Base-by-base conservation (phyloP, 1,284 basidiomycete genomes). In the Fistulina hepatica region DNA sequence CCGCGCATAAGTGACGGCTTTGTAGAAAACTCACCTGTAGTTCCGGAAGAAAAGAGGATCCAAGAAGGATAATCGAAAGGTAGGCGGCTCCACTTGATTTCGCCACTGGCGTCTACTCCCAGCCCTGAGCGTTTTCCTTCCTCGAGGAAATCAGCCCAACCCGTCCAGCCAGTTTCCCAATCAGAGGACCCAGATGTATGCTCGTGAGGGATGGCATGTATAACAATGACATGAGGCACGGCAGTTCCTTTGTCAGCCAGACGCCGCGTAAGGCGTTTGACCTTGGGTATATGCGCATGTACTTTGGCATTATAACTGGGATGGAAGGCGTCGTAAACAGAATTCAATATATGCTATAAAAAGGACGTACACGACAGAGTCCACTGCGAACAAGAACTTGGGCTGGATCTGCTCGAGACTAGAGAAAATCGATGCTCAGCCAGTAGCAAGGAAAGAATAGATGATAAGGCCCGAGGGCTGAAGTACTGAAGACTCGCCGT, bases 1-100 rank as follows among this genome's bases (percentile, higher is more conserved):
- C n/a, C n/a, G n/a, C n/a, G n/a, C n/a, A n/a, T 5, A 24, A 42
- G 23, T 11, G 28, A 37, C 19, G 36, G 4, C 33, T 21, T 23
- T 15, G 22, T 10, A 15, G 13, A 27, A n/a, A 19, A 39, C 61
- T 49, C 48, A 63, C 85, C 85, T 28, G 88, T 92, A 7, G 88
- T 91, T 8, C 86, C 88, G 39, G 67, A 84, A 40, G 81, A 86
- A 61, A 91, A 92, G 22, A 92, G 67, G 44, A 91, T 85, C 88
- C 88, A 92, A 20, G 91, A 67, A 4, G 88, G 86, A 52, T 78
- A 72, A 57, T 91, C 77, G 58, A 91, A 92, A 23, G 71, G 65
- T 25, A 73, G 64, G 41, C 79, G 66, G 42, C 57, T 49, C 73
- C 72, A 79, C 45, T 64, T 52, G 45, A 77, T 74, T 56, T 74